phyloP scores from a whole-genome alignment of 1,284 basidiomycete species.

The Boletellus deceptivus region DNA sequence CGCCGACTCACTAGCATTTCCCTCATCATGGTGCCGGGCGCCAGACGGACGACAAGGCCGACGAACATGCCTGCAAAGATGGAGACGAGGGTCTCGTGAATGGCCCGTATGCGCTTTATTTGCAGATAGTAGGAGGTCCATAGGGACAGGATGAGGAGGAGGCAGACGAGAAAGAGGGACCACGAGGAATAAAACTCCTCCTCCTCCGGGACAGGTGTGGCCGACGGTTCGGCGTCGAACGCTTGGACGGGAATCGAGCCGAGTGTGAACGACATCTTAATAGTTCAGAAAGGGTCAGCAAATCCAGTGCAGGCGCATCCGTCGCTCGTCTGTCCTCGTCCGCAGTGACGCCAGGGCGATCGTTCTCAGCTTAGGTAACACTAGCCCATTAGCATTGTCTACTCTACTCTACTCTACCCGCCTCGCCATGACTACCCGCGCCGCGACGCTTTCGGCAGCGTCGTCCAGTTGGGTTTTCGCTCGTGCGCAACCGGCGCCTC shows the following conservation, averaged over 20 bases:
- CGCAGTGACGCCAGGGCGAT: neutral
- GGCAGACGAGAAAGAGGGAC: slow-evolving; percentile 93
- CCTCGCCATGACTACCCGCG: too few relatives aligned
- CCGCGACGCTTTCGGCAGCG: slow-evolving; percentile 24
- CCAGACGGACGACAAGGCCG: slow-evolving; percentile 85
- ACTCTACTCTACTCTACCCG: neutral
- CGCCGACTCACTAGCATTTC: slow-evolving; percentile 87
- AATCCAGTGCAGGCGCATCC: slow-evolving; percentile 10
- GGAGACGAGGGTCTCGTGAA: slow-evolving; percentile 96
- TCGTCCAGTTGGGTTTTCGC: slow-evolving; percentile 27
- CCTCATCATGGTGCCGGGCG: slow-evolving; percentile 91
- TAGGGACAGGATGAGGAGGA: slow-evolving; percentile 91
- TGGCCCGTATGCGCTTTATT: slow-evolving; percentile 91
- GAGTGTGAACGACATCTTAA: slow-evolving; percentile 24
- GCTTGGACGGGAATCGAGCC: slow-evolving; percentile 22
- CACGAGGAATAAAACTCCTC: slow-evolving; percentile 93
- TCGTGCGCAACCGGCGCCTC: slow-evolving; percentile 9
- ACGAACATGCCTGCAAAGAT: slow-evolving; percentile 97
- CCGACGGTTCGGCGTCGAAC: slow-evolving; percentile 20
- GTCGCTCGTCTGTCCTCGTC: neutral
- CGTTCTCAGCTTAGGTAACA: slow-evolving; percentile 21
- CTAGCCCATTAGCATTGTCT: too few relatives aligned
- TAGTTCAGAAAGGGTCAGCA: neutral
- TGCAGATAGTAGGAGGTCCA: slow-evolving; percentile 98
- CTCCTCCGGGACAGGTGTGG: slow-evolving; percentile 55